Evolutionary conservation across 768 basidiomycete species (phyloP).

Genomic region (Kwoniella dejecticola): DNA sequence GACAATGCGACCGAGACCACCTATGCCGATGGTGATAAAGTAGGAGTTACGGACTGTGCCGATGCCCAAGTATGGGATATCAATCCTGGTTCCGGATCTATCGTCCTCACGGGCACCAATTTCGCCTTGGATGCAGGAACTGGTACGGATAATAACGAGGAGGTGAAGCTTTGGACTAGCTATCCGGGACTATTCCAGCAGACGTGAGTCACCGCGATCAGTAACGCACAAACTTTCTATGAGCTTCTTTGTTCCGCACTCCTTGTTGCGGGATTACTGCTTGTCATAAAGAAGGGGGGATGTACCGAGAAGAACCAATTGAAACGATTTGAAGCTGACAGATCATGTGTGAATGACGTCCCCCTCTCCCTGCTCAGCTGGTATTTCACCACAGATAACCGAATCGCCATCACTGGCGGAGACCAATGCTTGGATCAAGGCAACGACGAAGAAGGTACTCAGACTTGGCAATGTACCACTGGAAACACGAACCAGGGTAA

Average conservation of each 20-base stretch:
- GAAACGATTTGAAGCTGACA: too few relatives aligned
- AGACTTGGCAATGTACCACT: slow-evolving; percentile 51
- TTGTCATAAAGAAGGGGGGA: too few relatives aligned
- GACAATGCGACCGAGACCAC: too few relatives aligned
- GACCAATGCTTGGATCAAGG: slow-evolving; percentile 40
- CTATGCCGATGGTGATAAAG: not conserved
- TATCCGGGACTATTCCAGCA: slow-evolving; percentile 18
- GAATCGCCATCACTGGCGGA: slow-evolving; percentile 32
- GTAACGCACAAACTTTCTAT: too few relatives aligned
- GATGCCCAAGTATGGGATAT: slow-evolving; percentile 10
- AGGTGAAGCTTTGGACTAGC: slow-evolving; percentile 13
- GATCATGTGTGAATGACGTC: not conserved
- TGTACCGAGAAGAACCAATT: too few relatives aligned
- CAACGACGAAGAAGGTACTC: slow-evolving; percentile 15
- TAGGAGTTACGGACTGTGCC: not conserved
- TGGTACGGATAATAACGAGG: slow-evolving; percentile 10
- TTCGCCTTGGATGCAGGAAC: slow-evolving; percentile 19
- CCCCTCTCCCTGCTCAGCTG: slow-evolving; percentile 8
- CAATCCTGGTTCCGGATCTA: slow-evolving; percentile 8
- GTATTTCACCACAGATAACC: slow-evolving; percentile 29
- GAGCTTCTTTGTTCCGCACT: too few relatives aligned
- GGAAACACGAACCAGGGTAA: slow-evolving; percentile 52
- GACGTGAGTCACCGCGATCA: slow-evolving; percentile 10
- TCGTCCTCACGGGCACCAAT: slow-evolving; percentile 7
- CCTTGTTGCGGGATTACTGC: too few relatives aligned